Percentiles rank a stretch among this genome's conserved stretches.
phyloP scores from a whole-genome alignment of 2,329 filamentous ascomycete genomes.

The Clonostachys byssicola region DNA sequence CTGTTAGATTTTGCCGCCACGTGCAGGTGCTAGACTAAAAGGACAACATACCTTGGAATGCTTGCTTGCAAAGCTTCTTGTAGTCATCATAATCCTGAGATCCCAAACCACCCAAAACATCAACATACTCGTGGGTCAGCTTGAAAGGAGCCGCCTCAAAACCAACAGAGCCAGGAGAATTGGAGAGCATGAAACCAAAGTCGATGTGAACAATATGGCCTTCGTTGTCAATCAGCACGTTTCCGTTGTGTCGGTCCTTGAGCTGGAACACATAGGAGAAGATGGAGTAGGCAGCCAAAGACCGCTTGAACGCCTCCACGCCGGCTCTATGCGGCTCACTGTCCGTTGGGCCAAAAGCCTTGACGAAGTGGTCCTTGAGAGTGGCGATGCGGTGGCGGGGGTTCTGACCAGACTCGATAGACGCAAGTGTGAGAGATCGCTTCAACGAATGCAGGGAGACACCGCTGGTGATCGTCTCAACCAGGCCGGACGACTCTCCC shows the following conservation, averaged over 20 bases:
- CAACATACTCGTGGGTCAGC: constrained; percentile 80
- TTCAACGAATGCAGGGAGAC: constrained; percentile 85
- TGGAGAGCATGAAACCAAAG: constrained; percentile 87
- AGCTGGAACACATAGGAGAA: constrained; percentile 81
- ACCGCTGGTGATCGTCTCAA: constrained; percentile 85
- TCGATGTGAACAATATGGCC: constrained; percentile 87
- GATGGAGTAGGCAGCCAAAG: constrained; percentile 81
- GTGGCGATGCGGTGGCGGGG: constrained; percentile 74
- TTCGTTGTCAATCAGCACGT: constrained; percentile 80
- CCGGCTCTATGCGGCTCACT: constrained; percentile 67
- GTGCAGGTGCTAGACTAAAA: neutral
- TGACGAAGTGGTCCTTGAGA: constrained; percentile 76
- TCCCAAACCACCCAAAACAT: constrained; percentile 71
- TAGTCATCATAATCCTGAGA: constrained; percentile 70
- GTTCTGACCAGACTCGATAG: constrained; percentile 68
- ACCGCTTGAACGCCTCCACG: constrained; percentile 74
- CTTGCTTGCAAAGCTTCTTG: constrained; percentile 75
- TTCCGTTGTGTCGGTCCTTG: constrained; percentile 83
- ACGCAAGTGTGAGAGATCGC: constrained; percentile 72
- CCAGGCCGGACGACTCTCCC: constrained; percentile 77
- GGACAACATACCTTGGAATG: constrained; percentile 65
- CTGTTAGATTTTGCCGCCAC: constrained; percentile 8
- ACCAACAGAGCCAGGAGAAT: constrained; percentile 77
- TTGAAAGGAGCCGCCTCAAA: constrained; percentile 88
- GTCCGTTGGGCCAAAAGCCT: constrained; percentile 69